These are phyloP conservation scores for Yamadazyma songkhlaensis DNA, from an alignment of 1,139 yeast genomes.

Conservation along the genomic window DNA sequence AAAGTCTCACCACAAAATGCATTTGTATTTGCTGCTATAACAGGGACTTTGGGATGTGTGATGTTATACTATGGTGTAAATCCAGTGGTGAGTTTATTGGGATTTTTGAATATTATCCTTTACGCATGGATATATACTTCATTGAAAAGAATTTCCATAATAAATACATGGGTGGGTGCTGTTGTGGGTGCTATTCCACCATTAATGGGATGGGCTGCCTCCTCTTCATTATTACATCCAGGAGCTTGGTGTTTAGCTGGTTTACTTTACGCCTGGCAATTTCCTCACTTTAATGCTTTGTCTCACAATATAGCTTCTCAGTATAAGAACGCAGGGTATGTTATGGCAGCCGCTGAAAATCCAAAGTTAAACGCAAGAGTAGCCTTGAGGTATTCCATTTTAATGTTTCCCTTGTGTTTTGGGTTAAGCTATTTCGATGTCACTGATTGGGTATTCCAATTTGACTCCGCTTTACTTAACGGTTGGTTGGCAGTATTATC, in stretches of 20 bases:
- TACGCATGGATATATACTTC: constrained; percentile 93
- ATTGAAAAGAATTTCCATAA: constrained; percentile 74
- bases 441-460: constrained; percentile 76
- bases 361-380: constrained; percentile 93
- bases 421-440: constrained; percentile 77
- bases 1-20: constrained; percentile 74
- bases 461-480: constrained; percentile 80
- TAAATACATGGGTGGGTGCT: constrained; percentile 98
- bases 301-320: constrained; percentile 87
- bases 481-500: constrained; percentile 85
- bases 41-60: constrained; percentile 70
- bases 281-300: constrained; percentile 93
- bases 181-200: constrained; percentile 98
- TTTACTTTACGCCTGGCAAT: constrained; percentile 94
- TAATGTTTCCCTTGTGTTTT: constrained; percentile 91
- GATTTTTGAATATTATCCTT: constrained; percentile 71
- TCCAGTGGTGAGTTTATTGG: constrained; percentile 76
- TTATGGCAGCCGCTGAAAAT: constrained; percentile 93
- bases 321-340: constrained; percentile 89
- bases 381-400: constrained; percentile 78
- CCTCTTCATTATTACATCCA: constrained; percentile 76
- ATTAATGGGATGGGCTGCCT: constrained; percentile 99
- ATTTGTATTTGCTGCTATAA: constrained; percentile 67
- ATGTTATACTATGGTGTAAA: constrained; percentile 80
- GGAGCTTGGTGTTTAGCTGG: constrained; percentile 96